Percentiles rank a stretch among this genome's conserved stretches.
These are phyloP conservation scores for Chlorella sp. DNA, from an alignment of 139 green algal genomes.

Conservation along the genomic window DNA sequence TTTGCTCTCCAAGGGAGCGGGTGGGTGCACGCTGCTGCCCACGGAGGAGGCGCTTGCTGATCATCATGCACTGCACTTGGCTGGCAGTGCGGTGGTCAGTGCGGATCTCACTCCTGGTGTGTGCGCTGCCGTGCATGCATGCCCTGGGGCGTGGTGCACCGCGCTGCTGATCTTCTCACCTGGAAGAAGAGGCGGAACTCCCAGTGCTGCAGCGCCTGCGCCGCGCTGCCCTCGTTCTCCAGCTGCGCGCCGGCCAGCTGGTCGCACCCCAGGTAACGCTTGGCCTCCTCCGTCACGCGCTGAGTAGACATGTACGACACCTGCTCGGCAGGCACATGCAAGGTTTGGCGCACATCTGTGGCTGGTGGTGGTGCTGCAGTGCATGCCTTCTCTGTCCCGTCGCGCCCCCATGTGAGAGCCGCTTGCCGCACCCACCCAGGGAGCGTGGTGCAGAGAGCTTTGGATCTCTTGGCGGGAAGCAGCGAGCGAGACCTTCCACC, in stretches of 20 bases:
- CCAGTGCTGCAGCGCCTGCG: constrained; percentile 4
- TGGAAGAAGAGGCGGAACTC: constrained; percentile 6
- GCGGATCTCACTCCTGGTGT: not conserved
- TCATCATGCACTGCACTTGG: too few species aligned
- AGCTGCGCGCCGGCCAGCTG: not conserved
- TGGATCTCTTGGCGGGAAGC: too few species aligned
- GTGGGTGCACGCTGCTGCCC: too few species aligned
- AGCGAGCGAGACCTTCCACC: too few species aligned
- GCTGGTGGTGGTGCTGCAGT: not conserved
- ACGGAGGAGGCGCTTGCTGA: too few species aligned
- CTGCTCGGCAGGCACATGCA: not conserved
- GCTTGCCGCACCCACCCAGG: too few species aligned
- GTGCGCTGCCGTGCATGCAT: not conserved
- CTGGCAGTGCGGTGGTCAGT: too few species aligned
- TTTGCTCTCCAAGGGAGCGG: too few species aligned
- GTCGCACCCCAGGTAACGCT: not conserved
- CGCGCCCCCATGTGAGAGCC: not conserved
- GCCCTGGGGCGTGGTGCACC: not conserved
- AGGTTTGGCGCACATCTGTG: not conserved
- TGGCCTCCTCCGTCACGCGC: not conserved
- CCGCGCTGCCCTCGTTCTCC: not conserved
- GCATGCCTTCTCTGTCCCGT: not conserved
- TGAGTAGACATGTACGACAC: not conserved
- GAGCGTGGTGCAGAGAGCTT: not conserved
- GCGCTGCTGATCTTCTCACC: not conserved